Evolutionary conservation across 805 yeast genomes (phyloP), one percentile per base, ranked within the genome.

Genomic region (Yamadazyma takamatsuzukensis): DNA sequence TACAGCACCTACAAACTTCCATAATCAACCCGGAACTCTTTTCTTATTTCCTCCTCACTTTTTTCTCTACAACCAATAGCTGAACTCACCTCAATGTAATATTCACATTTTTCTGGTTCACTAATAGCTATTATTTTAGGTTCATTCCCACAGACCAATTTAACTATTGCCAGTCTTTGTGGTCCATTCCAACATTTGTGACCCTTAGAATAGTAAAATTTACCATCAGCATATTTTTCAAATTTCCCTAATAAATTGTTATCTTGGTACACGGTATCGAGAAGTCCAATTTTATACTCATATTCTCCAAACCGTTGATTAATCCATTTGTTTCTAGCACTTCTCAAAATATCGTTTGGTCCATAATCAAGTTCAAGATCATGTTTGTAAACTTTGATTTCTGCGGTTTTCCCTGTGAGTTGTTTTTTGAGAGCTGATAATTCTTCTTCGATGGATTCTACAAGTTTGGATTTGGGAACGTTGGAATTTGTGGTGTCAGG

Each of bases 131-230:
- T 35, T 15, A 87, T 54, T 35, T 69, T 64, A 29, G 72, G 63
- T 3, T 63, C 57, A 2, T 68, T 59, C 0, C 94, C 94, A 59
- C 98, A 93, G 12, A 65, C 62, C 34, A 89, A 51, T 15, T 64
- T 64, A 2, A 85, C 80, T 7, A 54, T 59, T 1, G 86, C 89
- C 21, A 81, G 72, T 54, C 98, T 76, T 18, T 64, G 54, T 4
- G 97, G 97, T 0, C 98, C 98, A 53, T 88, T 85, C 96, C 97
- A 90, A 58, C 98, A 93, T 50, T 70, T 74, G 25, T 78, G 79
- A 14, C 98, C 98, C 13, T 64, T 51, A 4, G 56, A 63, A 51
- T 68, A 93, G 19, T 61, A 61, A 46, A 58, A 29, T 47, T 36
- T 44, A 2, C 36, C 39, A 18, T 53, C 57, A 23, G 55, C 48